Conservation (phyloP, 23 red algal genomes). For the Porphyridium purpureum region DNA sequence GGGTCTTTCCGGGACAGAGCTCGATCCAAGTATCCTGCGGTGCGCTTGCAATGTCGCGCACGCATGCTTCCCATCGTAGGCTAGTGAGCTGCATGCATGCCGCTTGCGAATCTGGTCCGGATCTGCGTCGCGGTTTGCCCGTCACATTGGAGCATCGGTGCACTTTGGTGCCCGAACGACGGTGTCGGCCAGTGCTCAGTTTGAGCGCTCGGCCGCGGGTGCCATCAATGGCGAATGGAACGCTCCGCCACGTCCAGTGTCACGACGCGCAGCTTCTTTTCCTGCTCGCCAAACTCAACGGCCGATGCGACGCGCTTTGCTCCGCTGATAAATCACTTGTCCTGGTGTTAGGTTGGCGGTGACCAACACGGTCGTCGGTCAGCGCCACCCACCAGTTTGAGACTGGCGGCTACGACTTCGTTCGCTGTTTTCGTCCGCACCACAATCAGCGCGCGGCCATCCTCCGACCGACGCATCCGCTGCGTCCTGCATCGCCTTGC, state of each 20-base stretch:
- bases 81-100: conserved; percentile 62
- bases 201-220: conserved; percentile 45
- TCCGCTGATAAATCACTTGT: too few species aligned
- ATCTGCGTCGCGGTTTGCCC: conserved; percentile 6
- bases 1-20: conserved; percentile 66
- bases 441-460: conserved; percentile 73
- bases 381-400: neutral
- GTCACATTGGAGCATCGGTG: conserved; percentile 77
- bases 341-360: conserved; percentile 94
- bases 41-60: conserved; percentile 7
- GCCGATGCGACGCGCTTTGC: conserved; percentile 44
- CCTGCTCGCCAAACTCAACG: conserved; percentile 21
- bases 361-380: conserved; percentile 46
- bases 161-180: conserved; percentile 16
- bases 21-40: conserved; percentile 16
- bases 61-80: conserved; percentile 57
- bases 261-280: conserved; percentile 45
- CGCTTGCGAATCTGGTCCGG: conserved; percentile 8
- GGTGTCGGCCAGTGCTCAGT: conserved; percentile 22
- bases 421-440: conserved; percentile 11
- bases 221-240: conserved; percentile 97
- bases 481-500: conserved; percentile 82
- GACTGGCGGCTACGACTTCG: conserved; percentile 15
- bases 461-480: conserved; percentile 61
- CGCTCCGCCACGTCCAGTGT: conserved; percentile 62